Percentiles rank a stretch among this genome's conserved stretches.
phyloP scores from a whole-genome alignment of 129 eudicot species.

The Flaveria bidentis region DNA sequence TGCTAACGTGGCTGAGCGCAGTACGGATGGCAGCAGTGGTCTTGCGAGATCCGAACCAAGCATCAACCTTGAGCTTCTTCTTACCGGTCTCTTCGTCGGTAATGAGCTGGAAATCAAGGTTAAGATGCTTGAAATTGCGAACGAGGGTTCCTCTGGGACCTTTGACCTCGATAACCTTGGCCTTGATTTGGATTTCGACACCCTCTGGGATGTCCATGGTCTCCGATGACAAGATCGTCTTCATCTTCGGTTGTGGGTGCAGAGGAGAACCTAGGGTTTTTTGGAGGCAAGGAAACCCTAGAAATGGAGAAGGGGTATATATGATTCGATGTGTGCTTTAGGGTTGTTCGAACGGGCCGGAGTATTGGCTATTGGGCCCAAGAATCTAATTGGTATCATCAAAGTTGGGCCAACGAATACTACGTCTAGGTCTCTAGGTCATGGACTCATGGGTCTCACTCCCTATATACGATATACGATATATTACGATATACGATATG shows the following conservation, averaged over 20 bases:
- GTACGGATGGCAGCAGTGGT: constrained; percentile 46
- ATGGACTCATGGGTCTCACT: no score
- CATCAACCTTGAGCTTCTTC: constrained; percentile 40
- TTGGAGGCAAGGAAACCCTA: constrained; percentile 14
- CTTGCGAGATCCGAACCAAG: constrained; percentile 43
- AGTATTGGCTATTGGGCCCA: not conserved
- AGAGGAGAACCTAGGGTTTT: constrained; percentile 26
- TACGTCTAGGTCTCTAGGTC: no score
- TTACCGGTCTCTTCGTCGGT: constrained; percentile 43
- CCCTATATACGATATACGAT: no score
- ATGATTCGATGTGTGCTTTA: not conserved
- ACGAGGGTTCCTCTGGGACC: constrained; percentile 44
- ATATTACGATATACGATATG: no score
- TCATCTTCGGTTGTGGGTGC: constrained; percentile 34
- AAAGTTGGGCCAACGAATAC: not conserved
- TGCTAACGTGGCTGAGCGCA: constrained; percentile 38
- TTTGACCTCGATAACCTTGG: constrained; percentile 45
- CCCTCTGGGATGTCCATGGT: constrained; percentile 65
- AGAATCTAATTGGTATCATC: not conserved
- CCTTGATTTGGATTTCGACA: constrained; percentile 41
- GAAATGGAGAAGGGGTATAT: not conserved
- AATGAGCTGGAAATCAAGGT: constrained; percentile 36
- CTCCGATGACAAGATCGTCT: constrained; percentile 55
- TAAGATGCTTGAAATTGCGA: constrained; percentile 44
- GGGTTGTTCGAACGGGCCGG: not conserved